Conservation (phyloP, 1,139 yeast genomes). For the Komagataea norvegica region DNA sequence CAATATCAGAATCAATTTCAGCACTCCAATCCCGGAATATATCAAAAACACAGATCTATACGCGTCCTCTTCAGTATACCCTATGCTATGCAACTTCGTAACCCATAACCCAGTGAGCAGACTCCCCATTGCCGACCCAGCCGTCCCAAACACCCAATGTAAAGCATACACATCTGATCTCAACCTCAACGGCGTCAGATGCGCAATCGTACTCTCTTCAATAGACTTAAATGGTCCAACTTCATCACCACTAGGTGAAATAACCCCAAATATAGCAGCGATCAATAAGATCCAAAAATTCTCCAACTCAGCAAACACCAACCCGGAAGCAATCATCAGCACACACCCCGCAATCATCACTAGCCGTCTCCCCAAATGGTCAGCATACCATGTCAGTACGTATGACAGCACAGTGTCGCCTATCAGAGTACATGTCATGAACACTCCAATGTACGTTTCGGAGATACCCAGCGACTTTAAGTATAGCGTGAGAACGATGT, state of each 20-base stretch:
- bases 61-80: conserved; percentile 32
- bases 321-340: conserved; percentile 69
- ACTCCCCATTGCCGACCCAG: conserved; percentile 77
- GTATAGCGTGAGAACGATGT: conserved; percentile 72
- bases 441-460: conserved; percentile 63
- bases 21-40: conserved; percentile 52
- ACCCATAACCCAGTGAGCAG: conserved; percentile 57
- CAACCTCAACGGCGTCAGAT: conserved; percentile 59
- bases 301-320: conserved; percentile 50
- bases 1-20: conserved; percentile 51
- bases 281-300: conserved; percentile 51
- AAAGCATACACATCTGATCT: conserved; percentile 71
- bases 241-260: conserved; percentile 89
- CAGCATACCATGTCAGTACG: conserved; percentile 74
- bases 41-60: conserved; percentile 56
- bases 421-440: conserved; percentile 76
- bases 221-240: conserved; percentile 90
- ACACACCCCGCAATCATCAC: conserved; percentile 63
- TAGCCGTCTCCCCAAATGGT: conserved; percentile 62
- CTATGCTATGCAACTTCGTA: conserved; percentile 30
- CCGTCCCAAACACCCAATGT: conserved; percentile 52
- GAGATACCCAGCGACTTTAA: conserved; percentile 51
- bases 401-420: conserved; percentile 80
- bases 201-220: conserved; percentile 84
- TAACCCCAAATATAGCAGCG: conserved; percentile 68